A percentile compares a stretch with the other conserved stretches of the same genome.
phyloP scores from a whole-genome alignment of 2,329 filamentous ascomycete species.

The Shiraia bambusicola region DNA sequence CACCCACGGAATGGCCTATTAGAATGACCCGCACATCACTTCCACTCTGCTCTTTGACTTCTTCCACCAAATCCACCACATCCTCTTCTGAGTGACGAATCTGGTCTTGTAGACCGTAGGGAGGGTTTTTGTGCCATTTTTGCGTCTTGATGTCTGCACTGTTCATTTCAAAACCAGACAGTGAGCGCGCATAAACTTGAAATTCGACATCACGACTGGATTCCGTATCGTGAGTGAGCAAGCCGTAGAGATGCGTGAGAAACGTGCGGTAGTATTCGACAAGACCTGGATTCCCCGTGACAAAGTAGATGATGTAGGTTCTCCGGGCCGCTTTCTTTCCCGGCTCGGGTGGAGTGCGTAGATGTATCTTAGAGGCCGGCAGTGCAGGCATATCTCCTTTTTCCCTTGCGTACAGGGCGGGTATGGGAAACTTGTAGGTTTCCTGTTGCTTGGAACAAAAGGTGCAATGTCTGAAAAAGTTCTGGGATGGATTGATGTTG shows the following conservation, averaged over 20 bases:
- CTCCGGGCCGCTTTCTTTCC: constrained; percentile 20
- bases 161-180: constrained; percentile 48
- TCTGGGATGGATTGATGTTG: too few relatives aligned
- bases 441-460: too few relatives aligned
- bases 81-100: constrained; percentile 51
- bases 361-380: constrained; percentile 28
- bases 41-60: constrained; percentile 17
- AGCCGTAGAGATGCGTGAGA: constrained; percentile 57
- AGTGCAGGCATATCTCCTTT: constrained; percentile 9
- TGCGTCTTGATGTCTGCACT: constrained; percentile 20
- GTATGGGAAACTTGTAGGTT: neutral
- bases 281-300: constrained; percentile 76
- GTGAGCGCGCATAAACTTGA: constrained; percentile 45
- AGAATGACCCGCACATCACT: constrained; percentile 41
- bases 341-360: constrained; percentile 22
- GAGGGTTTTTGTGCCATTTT: constrained; percentile 28
- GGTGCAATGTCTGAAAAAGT: too few relatives aligned
- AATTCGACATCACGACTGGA: constrained; percentile 23
- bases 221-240: constrained; percentile 49
- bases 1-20: constrained; percentile 51
- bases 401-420: neutral
- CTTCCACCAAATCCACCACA: constrained; percentile 45
- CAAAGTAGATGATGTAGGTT: constrained; percentile 65
- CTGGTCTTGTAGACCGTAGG: constrained; percentile 52
- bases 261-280: constrained; percentile 73